Evolutionary conservation across 495 filamentous ascomycete genomes (phyloP), one percentile per base, ranked within the genome.

Genomic region (Friedmanniomyces endolithicus): DNA sequence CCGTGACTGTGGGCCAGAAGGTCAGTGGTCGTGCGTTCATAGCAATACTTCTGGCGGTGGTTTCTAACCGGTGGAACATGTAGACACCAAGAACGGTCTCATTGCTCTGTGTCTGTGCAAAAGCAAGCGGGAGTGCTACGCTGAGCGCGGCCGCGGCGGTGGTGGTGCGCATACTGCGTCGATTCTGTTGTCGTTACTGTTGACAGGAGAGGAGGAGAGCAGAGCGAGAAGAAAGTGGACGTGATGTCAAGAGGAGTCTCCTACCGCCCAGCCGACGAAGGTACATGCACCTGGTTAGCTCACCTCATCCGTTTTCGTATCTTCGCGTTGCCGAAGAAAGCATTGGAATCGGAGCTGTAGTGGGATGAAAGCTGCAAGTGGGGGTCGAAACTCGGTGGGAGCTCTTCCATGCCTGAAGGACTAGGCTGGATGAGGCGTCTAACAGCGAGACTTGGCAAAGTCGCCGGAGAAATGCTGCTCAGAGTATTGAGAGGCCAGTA

Each of bases 31-130:
- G 49, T 23, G 3, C 19, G 8, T 24, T 9, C 19, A 20, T 23
- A 1, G 31, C 19, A 29, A 8, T n/a, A 23, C 7, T 14, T 52
- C 17, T 20, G 31, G 1, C 8, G 16, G 8, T 1, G 24, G 3
- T 25, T 14, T 6, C 35, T 40, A 9, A 52, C 49, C 54, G 78
- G 19, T 78, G 72, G 67, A 80, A 83, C 63, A 84, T 74, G 63
- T 79, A 82, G 11, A 75, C 77, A 2, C 81, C 78, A 34, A 83
- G 70, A 24, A 86, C 70, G 8, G 76, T 86, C 67, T 79, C 77
- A 35, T 54, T 41, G 52, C 24, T 52, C 12, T 19, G 19, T 9
- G 50, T 48, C 31, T 55, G 55, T 1, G 20, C 25, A 8, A 33
- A 43, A 19, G 40, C 59, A 1, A 45, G 11, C 1, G 56, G 55